phyloP scores from a whole-genome alignment of 2,329 filamentous ascomycete genomes.

The Colletotrichum shisoi region DNA sequence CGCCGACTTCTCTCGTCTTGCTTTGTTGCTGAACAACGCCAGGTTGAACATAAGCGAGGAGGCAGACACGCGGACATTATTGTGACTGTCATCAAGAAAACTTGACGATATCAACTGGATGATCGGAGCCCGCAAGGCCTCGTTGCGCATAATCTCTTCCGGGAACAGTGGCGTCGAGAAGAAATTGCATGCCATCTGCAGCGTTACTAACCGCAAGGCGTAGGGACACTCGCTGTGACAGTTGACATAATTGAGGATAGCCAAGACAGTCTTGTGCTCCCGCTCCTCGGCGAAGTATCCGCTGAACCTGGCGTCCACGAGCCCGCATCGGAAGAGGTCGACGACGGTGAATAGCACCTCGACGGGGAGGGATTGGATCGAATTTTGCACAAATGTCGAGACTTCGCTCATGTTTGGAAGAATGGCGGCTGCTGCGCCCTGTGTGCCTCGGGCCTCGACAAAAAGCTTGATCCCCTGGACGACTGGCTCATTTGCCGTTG shows the following conservation, averaged over 20 bases:
- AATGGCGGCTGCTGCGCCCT: conserved; percentile 69
- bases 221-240: conserved; percentile 72
- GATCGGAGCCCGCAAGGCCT: conserved; percentile 63
- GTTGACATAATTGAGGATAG: conserved; percentile 69
- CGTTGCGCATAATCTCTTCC: conserved; percentile 65
- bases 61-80: conserved; percentile 79
- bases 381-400: conserved; percentile 65
- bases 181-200: conserved; percentile 85
- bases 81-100: conserved; percentile 78
- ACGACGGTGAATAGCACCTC: conserved; percentile 80
- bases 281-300: conserved; percentile 83
- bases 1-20: conserved; percentile 64
- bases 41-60: conserved; percentile 87
- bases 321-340: conserved; percentile 81
- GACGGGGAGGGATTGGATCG: conserved; percentile 63
- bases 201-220: conserved; percentile 79
- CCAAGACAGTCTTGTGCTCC: conserved; percentile 67
- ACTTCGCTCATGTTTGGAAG: conserved; percentile 76
- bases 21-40: conserved; percentile 72
- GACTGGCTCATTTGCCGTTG: conserved; percentile 63
- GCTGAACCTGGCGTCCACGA: conserved; percentile 80
- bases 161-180: conserved; percentile 79
- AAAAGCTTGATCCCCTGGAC: conserved; percentile 74
- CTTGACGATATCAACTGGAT: conserved; percentile 77
- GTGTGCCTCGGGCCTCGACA: conserved; percentile 67